These are phyloP conservation scores for Chlorella sp. DNA, from an alignment of 139 green algal species.

Conservation along the genomic window DNA sequence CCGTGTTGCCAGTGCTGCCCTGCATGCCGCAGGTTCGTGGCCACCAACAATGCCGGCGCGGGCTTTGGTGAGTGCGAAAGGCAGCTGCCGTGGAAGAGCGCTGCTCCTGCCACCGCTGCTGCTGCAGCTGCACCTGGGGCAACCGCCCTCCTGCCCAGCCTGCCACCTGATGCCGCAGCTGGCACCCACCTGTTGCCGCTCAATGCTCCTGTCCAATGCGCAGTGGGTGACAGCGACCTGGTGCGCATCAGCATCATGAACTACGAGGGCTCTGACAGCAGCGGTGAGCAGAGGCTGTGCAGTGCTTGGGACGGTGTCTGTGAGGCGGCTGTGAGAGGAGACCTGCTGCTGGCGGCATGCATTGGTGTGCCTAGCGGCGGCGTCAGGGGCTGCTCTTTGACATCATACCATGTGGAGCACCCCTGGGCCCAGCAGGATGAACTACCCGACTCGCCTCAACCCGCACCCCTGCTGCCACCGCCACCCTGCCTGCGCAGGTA, in stretches of 20 bases:
- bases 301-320: background rate
- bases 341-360: background rate
- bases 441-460: background rate
- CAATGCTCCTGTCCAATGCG: no score
- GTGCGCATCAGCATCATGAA: constrained; percentile 76
- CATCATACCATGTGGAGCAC: no score
- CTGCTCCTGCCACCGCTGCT: background rate
- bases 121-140: background rate
- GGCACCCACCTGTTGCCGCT: background rate
- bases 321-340: background rate
- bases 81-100: background rate
- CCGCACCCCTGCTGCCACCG: background rate
- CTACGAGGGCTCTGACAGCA: constrained; percentile 74
- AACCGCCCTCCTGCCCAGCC: background rate
- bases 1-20: background rate
- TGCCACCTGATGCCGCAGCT: background rate
- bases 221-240: constrained; percentile 82
- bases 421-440: no score
- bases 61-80: constrained; percentile 74
- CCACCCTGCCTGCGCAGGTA: background rate
- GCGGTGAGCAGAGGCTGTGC: constrained; percentile 62
- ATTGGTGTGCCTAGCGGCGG: no score
- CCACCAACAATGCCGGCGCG: constrained; percentile 80
- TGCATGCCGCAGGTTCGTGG: constrained; percentile 63
- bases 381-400: no score